Base-by-base conservation (phyloP, 169 alveolate species). In the Eimeria sp. region DNA sequence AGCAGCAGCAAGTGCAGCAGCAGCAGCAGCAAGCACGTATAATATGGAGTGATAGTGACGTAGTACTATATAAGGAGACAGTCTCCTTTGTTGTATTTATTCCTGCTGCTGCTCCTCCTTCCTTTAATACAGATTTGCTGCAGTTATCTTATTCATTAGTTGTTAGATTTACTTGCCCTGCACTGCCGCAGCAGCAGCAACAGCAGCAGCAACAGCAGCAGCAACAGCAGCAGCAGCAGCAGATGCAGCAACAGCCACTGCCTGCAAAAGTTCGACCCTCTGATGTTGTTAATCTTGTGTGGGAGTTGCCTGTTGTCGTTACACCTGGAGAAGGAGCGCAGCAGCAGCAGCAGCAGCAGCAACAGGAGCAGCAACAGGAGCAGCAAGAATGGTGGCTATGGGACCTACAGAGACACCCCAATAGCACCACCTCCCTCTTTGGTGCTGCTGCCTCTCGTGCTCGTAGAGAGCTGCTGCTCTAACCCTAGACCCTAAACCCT, bases 311-410 rank as follows among this genome's bases (percentile, higher is more conserved):
- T 0, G 27, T 76, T 34, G 87, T 76, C 6, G 87, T 76, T 47
- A 34, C 63, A 20, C 87, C 87, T 40, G 63, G 43, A 6, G 87
- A 45, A 13, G 87, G 70, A 7, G 70, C n/a, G 9, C 70, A 61
- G 70, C 70, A 13, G 70, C 70, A 6, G 87, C 63, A 11, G 40
- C 54, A 34, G 54, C 87, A 34, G 87, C 87, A 76, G 54, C 63
- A 76, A 63, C 87, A 76, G 63, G 63, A 76, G 87, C 87, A 76
- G 87, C 87, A 45, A 61, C 87, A 76, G 87, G 63, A 76, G 61
- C 58, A 76, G 22, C 63, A 34, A 27, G 40, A 61, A 61, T 34
- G 87, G 87, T 34, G 87, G 87, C 63, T 43, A 14, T 58, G 54
- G 87, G 61, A 45, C 87, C 63, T 76, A 1, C 87, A 11, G 63